A percentile compares a stretch with the other conserved stretches of the same genome.
Evolutionary conservation across 108 stramenopile species (phyloP).

Genomic region (Cylindrotheca closterium): DNA sequence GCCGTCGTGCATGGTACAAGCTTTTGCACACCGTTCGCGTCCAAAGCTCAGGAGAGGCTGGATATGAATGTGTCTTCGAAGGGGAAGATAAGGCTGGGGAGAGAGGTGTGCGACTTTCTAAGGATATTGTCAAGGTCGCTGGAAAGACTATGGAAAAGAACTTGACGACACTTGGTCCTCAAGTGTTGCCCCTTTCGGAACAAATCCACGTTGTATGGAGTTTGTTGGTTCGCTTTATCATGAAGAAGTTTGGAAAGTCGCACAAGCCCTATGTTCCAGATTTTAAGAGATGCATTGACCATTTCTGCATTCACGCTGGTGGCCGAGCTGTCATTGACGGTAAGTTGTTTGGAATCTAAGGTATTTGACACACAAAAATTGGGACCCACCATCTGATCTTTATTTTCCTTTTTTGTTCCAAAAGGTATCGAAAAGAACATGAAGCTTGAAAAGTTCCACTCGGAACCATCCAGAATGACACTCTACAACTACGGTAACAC

Average conservation of each 20-base stretch:
- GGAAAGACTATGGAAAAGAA: slow-evolving; percentile 98
- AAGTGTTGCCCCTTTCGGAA: slow-evolving; percentile 91
- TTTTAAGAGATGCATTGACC: slow-evolving; percentile 96
- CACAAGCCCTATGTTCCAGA: slow-evolving; percentile 92
- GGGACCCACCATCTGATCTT: background rate
- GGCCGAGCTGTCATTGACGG: slow-evolving; percentile 96
- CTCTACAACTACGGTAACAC: slow-evolving; percentile 97
- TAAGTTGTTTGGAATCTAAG: slow-evolving; percentile 37
- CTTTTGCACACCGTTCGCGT: slow-evolving; percentile 94
- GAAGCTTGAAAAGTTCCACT: slow-evolving; percentile 88
- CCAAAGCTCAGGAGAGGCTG: slow-evolving; percentile 84
- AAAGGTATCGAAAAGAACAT: slow-evolving; percentile 97
- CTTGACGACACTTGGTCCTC: slow-evolving; percentile 92
- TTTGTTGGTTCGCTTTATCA: slow-evolving; percentile 46
- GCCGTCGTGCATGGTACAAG: slow-evolving; percentile 96
- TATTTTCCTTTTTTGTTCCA: slow-evolving; percentile 4
- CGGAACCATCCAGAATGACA: slow-evolving; percentile 90
- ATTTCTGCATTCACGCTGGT: slow-evolving; percentile 98
- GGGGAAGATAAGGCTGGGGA: slow-evolving; percentile 81
- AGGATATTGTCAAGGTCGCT: slow-evolving; percentile 97
- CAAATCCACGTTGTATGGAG: slow-evolving; percentile 83
- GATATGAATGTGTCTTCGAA: slow-evolving; percentile 94
- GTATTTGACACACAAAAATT: background rate
- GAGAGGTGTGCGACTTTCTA: slow-evolving; percentile 90
- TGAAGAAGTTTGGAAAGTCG: slow-evolving; percentile 51